Conservation (phyloP, 768 basidiomycete genomes). For the Cystobasidium onofrii region DNA sequence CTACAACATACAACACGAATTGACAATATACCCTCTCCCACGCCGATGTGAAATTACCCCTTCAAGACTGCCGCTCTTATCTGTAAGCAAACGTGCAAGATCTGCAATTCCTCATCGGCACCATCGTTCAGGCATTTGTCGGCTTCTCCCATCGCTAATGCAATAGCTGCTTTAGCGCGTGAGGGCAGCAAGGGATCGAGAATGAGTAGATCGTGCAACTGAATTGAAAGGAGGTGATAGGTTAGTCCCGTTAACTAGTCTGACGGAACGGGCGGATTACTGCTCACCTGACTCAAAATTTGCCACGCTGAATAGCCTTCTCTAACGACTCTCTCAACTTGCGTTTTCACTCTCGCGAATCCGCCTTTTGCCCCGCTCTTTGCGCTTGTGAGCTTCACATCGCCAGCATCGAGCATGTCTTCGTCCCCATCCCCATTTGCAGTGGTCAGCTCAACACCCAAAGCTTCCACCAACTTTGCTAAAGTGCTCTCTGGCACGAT, state of each 20-base stretch:
- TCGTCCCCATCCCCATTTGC: conserved; percentile 49
- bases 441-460: conserved; percentile 60
- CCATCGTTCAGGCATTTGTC: conserved; percentile 95
- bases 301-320: conserved; percentile 91
- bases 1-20: too few relatives aligned
- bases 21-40: too few relatives aligned
- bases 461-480: conserved; percentile 57
- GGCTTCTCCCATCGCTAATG: conserved; percentile 79
- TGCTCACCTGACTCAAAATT: conserved; percentile 71
- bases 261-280: not conserved
- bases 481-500: conserved; percentile 74
- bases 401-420: conserved; percentile 50
- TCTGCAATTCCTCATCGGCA: conserved; percentile 93
- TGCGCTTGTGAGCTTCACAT: conserved; percentile 32
- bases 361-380: conserved; percentile 48
- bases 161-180: conserved; percentile 69
- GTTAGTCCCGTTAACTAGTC: not conserved
- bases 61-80: conserved; percentile 54
- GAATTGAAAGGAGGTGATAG: not conserved
- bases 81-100: conserved; percentile 74
- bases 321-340: conserved; percentile 67
- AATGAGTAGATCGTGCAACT: conserved; percentile 86
- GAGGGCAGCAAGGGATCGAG: conserved; percentile 71
- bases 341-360: conserved; percentile 53
- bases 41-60: too few relatives aligned